These are phyloP conservation scores for Teratosphaeria zuluensis DNA, from an alignment of 2,329 filamentous ascomycete species.

Conservation along the genomic window DNA sequence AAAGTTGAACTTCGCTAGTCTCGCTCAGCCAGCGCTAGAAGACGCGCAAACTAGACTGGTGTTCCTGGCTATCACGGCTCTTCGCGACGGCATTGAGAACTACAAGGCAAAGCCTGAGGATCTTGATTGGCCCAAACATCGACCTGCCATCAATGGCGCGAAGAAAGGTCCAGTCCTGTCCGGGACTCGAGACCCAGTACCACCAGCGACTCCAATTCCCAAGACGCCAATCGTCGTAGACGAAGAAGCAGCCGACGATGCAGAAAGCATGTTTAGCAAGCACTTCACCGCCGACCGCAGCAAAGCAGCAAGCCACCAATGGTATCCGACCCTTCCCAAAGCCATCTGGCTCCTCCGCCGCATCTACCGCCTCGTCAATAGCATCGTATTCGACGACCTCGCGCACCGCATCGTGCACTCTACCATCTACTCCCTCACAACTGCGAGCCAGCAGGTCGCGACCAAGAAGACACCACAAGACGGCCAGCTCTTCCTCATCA, in stretches of 20 bases:
- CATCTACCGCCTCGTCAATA: slow-evolving; percentile 61
- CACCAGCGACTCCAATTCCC: slow-evolving; percentile 32
- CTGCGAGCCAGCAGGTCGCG: slow-evolving; percentile 58
- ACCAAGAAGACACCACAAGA: slow-evolving; percentile 58
- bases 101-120: slow-evolving; percentile 57
- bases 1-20: slow-evolving; percentile 48
- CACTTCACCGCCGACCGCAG: slow-evolving; percentile 6
- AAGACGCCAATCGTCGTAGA: slow-evolving; percentile 45
- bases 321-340: slow-evolving; percentile 59
- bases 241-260: slow-evolving; percentile 41
- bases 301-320: slow-evolving; percentile 25
- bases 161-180: slow-evolving; percentile 39
- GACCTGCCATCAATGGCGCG: slow-evolving; percentile 15
- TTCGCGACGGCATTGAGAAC: slow-evolving; percentile 57
- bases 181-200: slow-evolving; percentile 34
- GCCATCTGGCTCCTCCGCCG: slow-evolving; percentile 60
- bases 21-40: slow-evolving; percentile 57
- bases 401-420: slow-evolving; percentile 80
- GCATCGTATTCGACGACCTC: slow-evolving; percentile 60
- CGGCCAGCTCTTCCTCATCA: slow-evolving; percentile 83
- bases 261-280: slow-evolving; percentile 32
- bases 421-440: slow-evolving; percentile 72
- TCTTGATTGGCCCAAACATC: slow-evolving; percentile 49
- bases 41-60: slow-evolving; percentile 59
- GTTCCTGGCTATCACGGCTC: slow-evolving; percentile 52